Conservation (phyloP, 2,329 filamentous ascomycete species). For the Sporothrix variecibatus region DNA sequence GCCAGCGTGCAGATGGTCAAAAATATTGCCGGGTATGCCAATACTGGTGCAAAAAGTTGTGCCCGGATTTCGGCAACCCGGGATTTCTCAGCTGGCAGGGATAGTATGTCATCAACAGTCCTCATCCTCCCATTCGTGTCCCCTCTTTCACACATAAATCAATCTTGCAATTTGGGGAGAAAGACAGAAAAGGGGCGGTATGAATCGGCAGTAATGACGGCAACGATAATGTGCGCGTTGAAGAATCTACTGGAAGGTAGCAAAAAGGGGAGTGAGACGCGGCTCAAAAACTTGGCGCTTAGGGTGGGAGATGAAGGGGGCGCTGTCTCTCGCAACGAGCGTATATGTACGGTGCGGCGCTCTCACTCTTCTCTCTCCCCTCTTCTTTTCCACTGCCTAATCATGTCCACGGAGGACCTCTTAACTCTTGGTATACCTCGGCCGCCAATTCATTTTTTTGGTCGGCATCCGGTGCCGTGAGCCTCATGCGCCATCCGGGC, state of each 20-base stretch:
- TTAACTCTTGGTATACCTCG: neutral
- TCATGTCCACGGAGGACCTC: neutral
- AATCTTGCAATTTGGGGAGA: neutral
- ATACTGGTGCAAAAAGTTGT: neutral
- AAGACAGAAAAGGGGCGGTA: neutral
- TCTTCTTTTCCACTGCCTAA: neutral
- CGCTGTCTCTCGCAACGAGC: neutral
- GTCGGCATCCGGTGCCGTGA: neutral
- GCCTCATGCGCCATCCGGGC: neutral
- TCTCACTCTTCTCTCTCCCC: neutral
- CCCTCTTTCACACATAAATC: neutral
- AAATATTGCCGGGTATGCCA: neutral
- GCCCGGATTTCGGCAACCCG: neutral
- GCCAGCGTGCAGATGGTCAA: neutral
- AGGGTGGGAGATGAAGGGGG: neutral
- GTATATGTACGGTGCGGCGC: neutral
- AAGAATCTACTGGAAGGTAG: neutral
- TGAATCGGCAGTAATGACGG: neutral
- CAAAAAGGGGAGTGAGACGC: neutral
- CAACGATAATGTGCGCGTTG: neutral
- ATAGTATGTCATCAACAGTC: neutral
- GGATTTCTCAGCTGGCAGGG: neutral
- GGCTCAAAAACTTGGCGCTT: neutral
- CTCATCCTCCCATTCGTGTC: neutral
- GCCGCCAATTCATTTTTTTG: neutral